phyloP scores from a whole-genome alignment of 2,329 filamentous ascomycete species.

The Hirsutella thompsonii region DNA sequence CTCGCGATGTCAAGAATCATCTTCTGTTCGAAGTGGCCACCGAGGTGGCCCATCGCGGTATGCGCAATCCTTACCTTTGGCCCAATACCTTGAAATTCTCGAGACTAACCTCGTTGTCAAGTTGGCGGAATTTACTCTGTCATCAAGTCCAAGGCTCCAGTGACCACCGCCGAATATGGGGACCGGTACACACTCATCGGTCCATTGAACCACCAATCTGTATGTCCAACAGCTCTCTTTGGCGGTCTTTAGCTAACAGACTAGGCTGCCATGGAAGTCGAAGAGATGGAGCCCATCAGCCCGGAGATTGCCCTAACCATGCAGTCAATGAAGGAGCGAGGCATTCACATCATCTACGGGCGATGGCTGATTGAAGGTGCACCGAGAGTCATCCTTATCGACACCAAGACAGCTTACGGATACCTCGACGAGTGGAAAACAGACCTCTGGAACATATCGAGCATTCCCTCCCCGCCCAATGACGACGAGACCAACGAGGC shows the following conservation, averaged over 20 bases:
- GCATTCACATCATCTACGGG: slow-evolving; percentile 82
- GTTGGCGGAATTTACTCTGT: slow-evolving; percentile 99
- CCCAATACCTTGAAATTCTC: slow-evolving; percentile 5
- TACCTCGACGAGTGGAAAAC: slow-evolving; percentile 95
- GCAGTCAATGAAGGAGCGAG: slow-evolving; percentile 82
- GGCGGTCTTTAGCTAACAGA: slow-evolving; percentile 2
- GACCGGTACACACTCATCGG: slow-evolving; percentile 92
- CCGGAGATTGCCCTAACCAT: slow-evolving; percentile 73
- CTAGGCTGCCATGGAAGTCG: slow-evolving; percentile 93
- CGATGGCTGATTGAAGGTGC: slow-evolving; percentile 97
- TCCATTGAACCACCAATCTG: slow-evolving; percentile 81
- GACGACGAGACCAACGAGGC: slow-evolving; percentile 96
- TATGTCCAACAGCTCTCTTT: slow-evolving; percentile 27
- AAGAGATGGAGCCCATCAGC: slow-evolving; percentile 75
- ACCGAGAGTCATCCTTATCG: slow-evolving; percentile 83
- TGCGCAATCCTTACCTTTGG: slow-evolving; percentile 12
- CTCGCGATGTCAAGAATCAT: slow-evolving; percentile 81
- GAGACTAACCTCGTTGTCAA: slow-evolving; percentile 19
- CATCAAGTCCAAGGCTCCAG: slow-evolving; percentile 95
- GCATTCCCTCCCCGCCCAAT: slow-evolving; percentile 82
- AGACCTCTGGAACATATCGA: slow-evolving; percentile 84
- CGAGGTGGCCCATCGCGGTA: slow-evolving; percentile 93
- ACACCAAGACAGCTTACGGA: slow-evolving; percentile 84
- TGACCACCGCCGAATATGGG: slow-evolving; percentile 97
- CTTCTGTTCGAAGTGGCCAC: slow-evolving; percentile 94